These are phyloP conservation scores for Condylostoma magnum DNA, from an alignment of 169 alveolate species.

Conservation along the genomic window DNA sequence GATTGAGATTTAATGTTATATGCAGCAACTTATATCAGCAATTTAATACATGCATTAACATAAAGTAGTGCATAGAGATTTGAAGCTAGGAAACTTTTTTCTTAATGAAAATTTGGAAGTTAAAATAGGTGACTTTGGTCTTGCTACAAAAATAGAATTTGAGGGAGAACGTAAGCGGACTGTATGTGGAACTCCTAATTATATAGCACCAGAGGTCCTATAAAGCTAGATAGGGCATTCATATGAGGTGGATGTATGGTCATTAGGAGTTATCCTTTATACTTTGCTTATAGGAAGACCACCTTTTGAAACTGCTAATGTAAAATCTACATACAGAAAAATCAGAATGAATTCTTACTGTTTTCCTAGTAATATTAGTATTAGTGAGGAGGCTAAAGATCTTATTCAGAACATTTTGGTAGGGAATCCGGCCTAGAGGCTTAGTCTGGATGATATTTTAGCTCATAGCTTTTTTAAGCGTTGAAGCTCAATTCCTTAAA, in stretches of 20 bases:
- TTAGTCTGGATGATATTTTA: constrained; percentile 60
- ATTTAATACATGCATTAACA: constrained; percentile 79
- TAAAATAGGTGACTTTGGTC: constrained; percentile 86
- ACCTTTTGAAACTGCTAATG: constrained; percentile 83
- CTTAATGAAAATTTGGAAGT: constrained; percentile 79
- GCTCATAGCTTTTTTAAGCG: constrained; percentile 68
- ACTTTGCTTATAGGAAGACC: constrained; percentile 78
- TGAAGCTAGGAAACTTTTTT: constrained; percentile 84
- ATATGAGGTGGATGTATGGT: constrained; percentile 82
- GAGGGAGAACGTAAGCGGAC: constrained; percentile 82
- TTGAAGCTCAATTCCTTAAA: constrained; percentile 56
- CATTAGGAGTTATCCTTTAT: constrained; percentile 82
- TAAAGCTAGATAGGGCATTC: constrained; percentile 74
- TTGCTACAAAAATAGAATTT: constrained; percentile 83
- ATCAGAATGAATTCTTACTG: constrained; percentile 75
- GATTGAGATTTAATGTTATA: constrained; percentile 74
- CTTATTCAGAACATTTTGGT: constrained; percentile 57
- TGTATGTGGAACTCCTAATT: constrained; percentile 87
- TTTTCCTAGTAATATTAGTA: constrained; percentile 63
- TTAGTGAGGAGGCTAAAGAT: constrained; percentile 51
- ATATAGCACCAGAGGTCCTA: constrained; percentile 83
- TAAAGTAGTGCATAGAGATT: constrained; percentile 83
- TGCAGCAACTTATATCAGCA: constrained; percentile 69
- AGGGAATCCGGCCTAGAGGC: constrained; percentile 70
- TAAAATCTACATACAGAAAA: constrained; percentile 79